Conservation (phyloP, 2,329 filamentous ascomycete genomes). For the Biscogniauxia sp. region DNA sequence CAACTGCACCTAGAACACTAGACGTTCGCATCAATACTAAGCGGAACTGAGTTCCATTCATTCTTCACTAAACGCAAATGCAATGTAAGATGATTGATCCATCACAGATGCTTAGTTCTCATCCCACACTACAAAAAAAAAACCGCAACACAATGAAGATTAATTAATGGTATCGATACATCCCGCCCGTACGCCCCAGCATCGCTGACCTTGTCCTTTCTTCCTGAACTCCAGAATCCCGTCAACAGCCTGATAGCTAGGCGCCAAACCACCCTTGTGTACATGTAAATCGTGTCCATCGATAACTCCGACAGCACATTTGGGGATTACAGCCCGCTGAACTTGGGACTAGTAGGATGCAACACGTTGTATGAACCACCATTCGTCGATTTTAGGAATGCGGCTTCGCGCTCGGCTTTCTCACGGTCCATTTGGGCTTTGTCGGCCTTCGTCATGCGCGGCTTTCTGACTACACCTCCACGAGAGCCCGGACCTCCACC, state of each 20-base stretch:
- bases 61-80: not conserved
- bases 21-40: not conserved
- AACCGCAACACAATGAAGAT: not conserved
- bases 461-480: slow-evolving; percentile 74
- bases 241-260: not conserved
- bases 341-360: slow-evolving; percentile 33
- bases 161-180: not conserved
- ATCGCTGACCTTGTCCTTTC: not conserved
- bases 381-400: slow-evolving; percentile 29
- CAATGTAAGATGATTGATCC: not conserved
- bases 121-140: too few species aligned
- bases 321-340: slow-evolving; percentile 28
- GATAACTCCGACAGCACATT: not conserved
- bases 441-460: slow-evolving; percentile 82
- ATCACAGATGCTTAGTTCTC: not conserved
- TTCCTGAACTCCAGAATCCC: not conserved
- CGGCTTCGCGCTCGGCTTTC: slow-evolving; percentile 68
- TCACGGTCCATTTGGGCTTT: slow-evolving; percentile 78
- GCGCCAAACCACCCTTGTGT: slow-evolving; percentile 2
- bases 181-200: not conserved
- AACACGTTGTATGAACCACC: slow-evolving; percentile 31
- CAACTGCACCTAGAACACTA: too few species aligned
- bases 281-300: slow-evolving; percentile 8
- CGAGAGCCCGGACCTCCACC: slow-evolving; percentile 48
- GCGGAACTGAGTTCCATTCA: not conserved